Conservation (phyloP, 768 basidiomycete species). For the Holtermanniella nyarrowii region DNA sequence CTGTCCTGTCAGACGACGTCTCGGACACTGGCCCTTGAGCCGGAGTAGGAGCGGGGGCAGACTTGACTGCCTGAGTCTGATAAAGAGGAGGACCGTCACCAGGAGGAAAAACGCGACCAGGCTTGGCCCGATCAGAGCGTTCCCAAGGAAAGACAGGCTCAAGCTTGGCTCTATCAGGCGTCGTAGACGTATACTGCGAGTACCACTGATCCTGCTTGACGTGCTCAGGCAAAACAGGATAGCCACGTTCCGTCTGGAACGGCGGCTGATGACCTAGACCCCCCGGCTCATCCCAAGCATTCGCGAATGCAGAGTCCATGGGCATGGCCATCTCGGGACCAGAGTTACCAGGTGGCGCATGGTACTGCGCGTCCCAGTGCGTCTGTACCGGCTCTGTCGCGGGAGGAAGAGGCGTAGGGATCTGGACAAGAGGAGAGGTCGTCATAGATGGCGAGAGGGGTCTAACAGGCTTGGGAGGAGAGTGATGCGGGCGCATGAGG, state of each 20-base stretch:
- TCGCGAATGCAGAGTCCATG: constrained; percentile 66
- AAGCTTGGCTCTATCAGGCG: constrained; percentile 63
- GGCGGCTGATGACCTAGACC: constrained; percentile 40
- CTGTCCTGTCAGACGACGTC: constrained; percentile 1
- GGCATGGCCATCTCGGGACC: constrained; percentile 53
- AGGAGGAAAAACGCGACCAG: constrained; percentile 34
- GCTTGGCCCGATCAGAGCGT: constrained; percentile 33
- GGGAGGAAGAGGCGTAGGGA: constrained; percentile 16
- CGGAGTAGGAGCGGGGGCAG: neutral
- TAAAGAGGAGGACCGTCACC: constrained; percentile 42
- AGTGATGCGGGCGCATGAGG: constrained; percentile 49
- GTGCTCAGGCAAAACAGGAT: constrained; percentile 57
- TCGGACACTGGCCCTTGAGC: constrained; percentile 5
- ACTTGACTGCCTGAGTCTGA: neutral
- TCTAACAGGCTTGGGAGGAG: constrained; percentile 1
- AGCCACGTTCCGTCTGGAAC: constrained; percentile 21
- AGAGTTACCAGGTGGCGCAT: constrained; percentile 61
- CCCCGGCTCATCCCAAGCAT: constrained; percentile 60
- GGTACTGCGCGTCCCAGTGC: constrained; percentile 72
- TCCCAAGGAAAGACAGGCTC: constrained; percentile 94
- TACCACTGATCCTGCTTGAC: constrained; percentile 65
- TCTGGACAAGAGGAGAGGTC: constrained; percentile 11
- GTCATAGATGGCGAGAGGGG: constrained; percentile 9
- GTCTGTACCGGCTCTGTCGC: constrained; percentile 45
- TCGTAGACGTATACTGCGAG: constrained; percentile 36